These are phyloP conservation scores for Phylloporus sp. DNA, from an alignment of 768 basidiomycete genomes.

Conservation along the genomic window DNA sequence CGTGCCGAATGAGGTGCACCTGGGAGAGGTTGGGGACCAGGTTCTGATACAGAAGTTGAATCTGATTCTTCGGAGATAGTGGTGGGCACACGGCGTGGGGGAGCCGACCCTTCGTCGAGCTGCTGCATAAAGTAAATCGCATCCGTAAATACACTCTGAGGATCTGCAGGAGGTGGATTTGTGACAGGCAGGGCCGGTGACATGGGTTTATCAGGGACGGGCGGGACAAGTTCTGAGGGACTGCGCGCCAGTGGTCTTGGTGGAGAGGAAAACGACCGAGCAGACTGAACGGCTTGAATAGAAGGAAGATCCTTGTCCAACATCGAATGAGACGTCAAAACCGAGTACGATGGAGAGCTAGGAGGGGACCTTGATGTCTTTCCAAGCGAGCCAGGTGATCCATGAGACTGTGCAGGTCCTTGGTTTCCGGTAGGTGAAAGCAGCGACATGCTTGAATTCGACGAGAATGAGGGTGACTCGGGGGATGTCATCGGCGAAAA, in stretches of 20 bases:
- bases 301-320: conserved; percentile 32
- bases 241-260: conserved; percentile 14
- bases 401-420: conserved; percentile 12
- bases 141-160: conserved; percentile 45
- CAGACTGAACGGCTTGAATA: conserved; percentile 27
- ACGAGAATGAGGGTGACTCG: conserved; percentile 30
- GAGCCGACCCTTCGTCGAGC: conserved; percentile 33
- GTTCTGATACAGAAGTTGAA: conserved; percentile 28
- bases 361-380: conserved; percentile 20
- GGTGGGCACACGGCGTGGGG: conserved; percentile 38
- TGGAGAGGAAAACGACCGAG: conserved; percentile 7
- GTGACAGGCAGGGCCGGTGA: conserved; percentile 18
- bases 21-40: conserved; percentile 21
- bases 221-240: conserved; percentile 19
- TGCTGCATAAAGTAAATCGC: conserved; percentile 70
- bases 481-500: conserved; percentile 29
- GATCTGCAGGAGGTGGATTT: conserved; percentile 22
- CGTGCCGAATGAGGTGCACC: conserved; percentile 17
- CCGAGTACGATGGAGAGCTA: conserved; percentile 25
- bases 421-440: conserved; percentile 18
- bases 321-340: conserved; percentile 35
- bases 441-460: conserved; percentile 25
- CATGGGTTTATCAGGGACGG: conserved; percentile 24
- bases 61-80: conserved; percentile 44
- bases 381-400: conserved; percentile 11